Conservation (phyloP, 1,284 basidiomycete species). For the Pseudozyma tsukubaensis region DNA sequence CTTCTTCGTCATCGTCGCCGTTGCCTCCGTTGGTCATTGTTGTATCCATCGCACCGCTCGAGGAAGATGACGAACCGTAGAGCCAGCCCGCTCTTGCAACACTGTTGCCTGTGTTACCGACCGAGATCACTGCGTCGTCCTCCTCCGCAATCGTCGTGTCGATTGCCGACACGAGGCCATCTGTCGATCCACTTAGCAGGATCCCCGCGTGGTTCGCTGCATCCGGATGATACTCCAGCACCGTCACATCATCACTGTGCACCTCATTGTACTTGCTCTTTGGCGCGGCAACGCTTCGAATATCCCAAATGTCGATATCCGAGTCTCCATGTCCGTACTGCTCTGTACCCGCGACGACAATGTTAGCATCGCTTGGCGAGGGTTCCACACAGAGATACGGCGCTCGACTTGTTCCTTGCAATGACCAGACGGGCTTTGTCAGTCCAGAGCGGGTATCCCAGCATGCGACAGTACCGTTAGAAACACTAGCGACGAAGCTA, state of each 20-base stretch:
- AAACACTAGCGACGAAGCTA: conserved; percentile 30
- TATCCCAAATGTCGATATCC: conserved; percentile 63
- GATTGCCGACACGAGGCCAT: conserved; percentile 61
- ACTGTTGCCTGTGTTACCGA: conserved; percentile 62
- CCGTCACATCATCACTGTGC: conserved; percentile 66
- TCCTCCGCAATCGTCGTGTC: conserved; percentile 59
- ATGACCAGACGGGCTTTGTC: conserved; percentile 22
- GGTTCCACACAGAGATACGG: conserved; percentile 58
- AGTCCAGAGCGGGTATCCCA: conserved; percentile 49
- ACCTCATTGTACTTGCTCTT: conserved; percentile 62
- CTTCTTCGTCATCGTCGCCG: conserved; percentile 19
- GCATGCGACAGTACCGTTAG: conserved; percentile 38
- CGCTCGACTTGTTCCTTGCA: conserved; percentile 38
- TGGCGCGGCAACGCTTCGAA: conserved; percentile 41
- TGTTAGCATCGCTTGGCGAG: conserved; percentile 32
- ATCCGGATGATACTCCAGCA: conserved; percentile 58
- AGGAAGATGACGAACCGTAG: conserved; percentile 7
- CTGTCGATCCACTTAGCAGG: conserved; percentile 63
- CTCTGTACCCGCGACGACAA: conserved; percentile 62
- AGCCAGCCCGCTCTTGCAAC: conserved; percentile 64
- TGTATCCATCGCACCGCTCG: conserved; percentile 23
- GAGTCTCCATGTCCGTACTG: conserved; percentile 58
- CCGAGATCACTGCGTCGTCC: conserved; percentile 66
- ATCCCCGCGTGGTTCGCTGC: conserved; percentile 26
- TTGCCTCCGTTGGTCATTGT: conserved; percentile 7